These are phyloP conservation scores for Brasenia schreberi DNA, from an alignment of 164 flowering plant genomes.

Conservation along the genomic window DNA sequence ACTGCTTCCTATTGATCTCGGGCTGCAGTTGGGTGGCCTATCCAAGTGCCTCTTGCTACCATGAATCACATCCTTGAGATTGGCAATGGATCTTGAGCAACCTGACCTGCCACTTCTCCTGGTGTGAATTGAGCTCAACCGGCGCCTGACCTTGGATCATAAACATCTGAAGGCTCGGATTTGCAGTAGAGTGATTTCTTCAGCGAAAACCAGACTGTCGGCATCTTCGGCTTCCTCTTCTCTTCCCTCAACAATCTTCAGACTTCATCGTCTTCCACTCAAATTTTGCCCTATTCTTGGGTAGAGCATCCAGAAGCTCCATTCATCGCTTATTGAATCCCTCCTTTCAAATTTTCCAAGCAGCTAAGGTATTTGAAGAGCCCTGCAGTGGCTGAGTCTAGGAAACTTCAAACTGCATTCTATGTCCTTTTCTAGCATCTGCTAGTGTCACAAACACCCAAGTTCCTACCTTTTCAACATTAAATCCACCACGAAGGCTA, in stretches of 20 bases:
- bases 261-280: slow-evolving; percentile 1
- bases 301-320: neutral
- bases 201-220: slow-evolving; percentile 85
- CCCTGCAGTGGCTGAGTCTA: neutral
- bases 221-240: slow-evolving; percentile 23
- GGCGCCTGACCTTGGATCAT: slow-evolving; percentile 59
- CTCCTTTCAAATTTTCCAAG: neutral
- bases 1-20: slow-evolving; percentile 93
- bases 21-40: slow-evolving; percentile 78
- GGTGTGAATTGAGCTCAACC: slow-evolving; percentile 56
- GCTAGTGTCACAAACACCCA: neutral
- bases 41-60: slow-evolving; percentile 78
- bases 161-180: slow-evolving; percentile 73
- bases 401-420: neutral
- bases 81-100: slow-evolving; percentile 92
- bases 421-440: neutral
- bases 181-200: slow-evolving; percentile 83
- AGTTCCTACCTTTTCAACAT: neutral
- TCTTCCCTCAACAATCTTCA: slow-evolving; percentile 1
- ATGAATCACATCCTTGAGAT: slow-evolving; percentile 90
- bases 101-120: slow-evolving; percentile 68
- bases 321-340: neutral
- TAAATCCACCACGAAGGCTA: neutral
- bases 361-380: too few relatives aligned
- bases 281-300: neutral